A percentile compares a stretch with the other conserved stretches of the same genome.
These are phyloP conservation scores for Mycena indigotica DNA, from an alignment of 768 basidiomycete species.

Conservation along the genomic window DNA sequence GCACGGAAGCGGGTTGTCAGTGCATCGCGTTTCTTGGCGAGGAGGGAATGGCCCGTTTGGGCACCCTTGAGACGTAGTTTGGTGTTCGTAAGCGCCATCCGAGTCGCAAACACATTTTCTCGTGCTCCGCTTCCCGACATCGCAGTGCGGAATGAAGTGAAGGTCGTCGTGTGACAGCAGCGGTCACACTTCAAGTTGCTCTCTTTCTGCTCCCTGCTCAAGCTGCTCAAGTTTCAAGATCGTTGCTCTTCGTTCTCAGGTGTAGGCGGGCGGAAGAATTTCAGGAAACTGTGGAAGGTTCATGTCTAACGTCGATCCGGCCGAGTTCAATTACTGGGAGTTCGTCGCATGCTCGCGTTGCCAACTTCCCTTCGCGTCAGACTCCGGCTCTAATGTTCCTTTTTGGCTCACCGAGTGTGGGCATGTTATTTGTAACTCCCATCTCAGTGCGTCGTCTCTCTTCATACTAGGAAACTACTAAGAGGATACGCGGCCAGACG, in stretches of 20 bases:
- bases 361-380: conserved; percentile 62
- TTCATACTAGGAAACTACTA: conserved; percentile 2
- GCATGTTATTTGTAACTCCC: conserved; percentile 82
- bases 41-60: conserved; percentile 90
- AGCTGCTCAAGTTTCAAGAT: too few relatives aligned
- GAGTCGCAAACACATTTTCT: conserved; percentile 94
- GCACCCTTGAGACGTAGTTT: conserved; percentile 88
- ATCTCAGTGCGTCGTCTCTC: conserved; percentile 61
- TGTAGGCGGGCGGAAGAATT: too few relatives aligned
- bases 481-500: conserved; percentile 43
- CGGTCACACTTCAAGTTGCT: too few relatives aligned
- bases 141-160: too few relatives aligned
- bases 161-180: too few relatives aligned
- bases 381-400: conserved; percentile 60
- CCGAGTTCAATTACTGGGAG: conserved; percentile 75
- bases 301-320: conserved; percentile 42
- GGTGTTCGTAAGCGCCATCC: conserved; percentile 95
- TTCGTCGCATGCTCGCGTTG: conserved; percentile 74
- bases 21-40: conserved; percentile 98
- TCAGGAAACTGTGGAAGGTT: background rate
- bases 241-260: too few relatives aligned
- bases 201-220: too few relatives aligned
- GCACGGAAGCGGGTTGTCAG: conserved; percentile 91
- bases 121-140: conserved; percentile 92
- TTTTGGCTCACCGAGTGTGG: conserved; percentile 92